Evolutionary conservation across 2,329 filamentous ascomycete genomes (phyloP).

Genomic region (Ceratocystis albifundus): DNA sequence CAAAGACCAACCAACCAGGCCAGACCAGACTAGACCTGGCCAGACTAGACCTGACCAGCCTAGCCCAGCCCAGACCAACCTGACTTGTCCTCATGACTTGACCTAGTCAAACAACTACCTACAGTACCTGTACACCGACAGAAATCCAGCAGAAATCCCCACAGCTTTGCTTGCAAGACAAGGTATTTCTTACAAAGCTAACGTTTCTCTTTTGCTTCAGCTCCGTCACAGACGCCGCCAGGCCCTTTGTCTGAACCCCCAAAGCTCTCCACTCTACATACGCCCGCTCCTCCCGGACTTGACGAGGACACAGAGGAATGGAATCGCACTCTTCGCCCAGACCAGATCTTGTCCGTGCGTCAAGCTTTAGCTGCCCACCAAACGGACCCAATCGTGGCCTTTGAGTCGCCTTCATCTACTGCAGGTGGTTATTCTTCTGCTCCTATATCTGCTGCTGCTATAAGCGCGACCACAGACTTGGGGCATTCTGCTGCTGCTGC

Average conservation of each 20-base stretch:
- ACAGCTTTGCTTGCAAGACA: background rate
- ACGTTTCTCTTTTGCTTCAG: slow-evolving; percentile 29
- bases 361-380: slow-evolving; percentile 12
- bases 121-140: background rate
- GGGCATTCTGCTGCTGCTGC: background rate
- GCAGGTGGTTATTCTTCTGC: background rate
- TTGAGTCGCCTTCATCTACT: slow-evolving; percentile 9
- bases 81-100: background rate
- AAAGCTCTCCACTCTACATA: slow-evolving; percentile 40
- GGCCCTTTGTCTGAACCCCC: slow-evolving; percentile 43
- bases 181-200: slow-evolving; percentile 13
- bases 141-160: background rate
- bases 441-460: slow-evolving; percentile 5
- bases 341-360: slow-evolving; percentile 17
- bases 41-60: too few species aligned
- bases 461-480: background rate
- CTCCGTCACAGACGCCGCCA: slow-evolving; percentile 49
- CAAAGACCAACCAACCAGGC: background rate
- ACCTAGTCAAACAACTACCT: background rate
- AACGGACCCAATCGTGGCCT: background rate
- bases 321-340: slow-evolving; percentile 42
- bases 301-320: slow-evolving; percentile 44
- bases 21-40: too few species aligned
- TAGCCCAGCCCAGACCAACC: background rate
- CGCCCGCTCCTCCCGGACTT: slow-evolving; percentile 40